Evolutionary conservation across 345 rosid genomes (phyloP).

Genomic region (Gossypium raimondii): DNA sequence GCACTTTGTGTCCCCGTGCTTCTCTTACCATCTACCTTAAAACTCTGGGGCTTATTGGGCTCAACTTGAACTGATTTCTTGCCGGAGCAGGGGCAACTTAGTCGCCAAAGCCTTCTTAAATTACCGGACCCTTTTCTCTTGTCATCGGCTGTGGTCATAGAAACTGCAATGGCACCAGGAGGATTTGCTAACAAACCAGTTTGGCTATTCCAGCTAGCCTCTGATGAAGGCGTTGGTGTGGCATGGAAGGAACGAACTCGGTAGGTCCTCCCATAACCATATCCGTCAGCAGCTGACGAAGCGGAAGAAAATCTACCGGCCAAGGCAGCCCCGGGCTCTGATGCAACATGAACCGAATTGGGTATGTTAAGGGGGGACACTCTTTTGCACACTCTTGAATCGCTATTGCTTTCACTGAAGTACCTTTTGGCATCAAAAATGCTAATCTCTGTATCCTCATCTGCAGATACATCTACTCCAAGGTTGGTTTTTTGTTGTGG

Average conservation of each 20-base stretch:
- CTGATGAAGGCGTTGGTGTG: conserved; percentile 69
- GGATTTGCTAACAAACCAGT: conserved; percentile 62
- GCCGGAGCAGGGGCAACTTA: conserved; percentile 66
- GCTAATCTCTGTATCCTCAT: conserved; percentile 57
- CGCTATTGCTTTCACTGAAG: conserved; percentile 44
- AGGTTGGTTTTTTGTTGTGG: neutral
- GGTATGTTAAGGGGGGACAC: conserved; percentile 29
- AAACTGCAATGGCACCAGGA: conserved; percentile 46
- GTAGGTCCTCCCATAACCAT: conserved; percentile 40
- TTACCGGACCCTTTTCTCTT: conserved; percentile 18
- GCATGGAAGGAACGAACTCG: conserved; percentile 46
- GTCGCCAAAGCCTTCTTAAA: conserved; percentile 42
- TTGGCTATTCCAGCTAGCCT: conserved; percentile 94
- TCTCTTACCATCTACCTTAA: neutral
- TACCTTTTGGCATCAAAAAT: conserved; percentile 69
- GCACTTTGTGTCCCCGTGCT: no score
- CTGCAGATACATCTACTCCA: neutral
- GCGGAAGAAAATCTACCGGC: conserved; percentile 47
- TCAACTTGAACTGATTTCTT: conserved; percentile 74
- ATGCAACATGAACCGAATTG: conserved; percentile 24
- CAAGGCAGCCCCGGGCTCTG: conserved; percentile 6
- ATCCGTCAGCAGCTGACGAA: conserved; percentile 33
- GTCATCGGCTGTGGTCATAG: conserved; percentile 22
- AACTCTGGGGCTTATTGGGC: conserved; percentile 24
- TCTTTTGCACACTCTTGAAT: conserved; percentile 27